Conservation (phyloP, 2,329 filamentous ascomycete species). For the Arthrobotrys sphaeroides region DNA sequence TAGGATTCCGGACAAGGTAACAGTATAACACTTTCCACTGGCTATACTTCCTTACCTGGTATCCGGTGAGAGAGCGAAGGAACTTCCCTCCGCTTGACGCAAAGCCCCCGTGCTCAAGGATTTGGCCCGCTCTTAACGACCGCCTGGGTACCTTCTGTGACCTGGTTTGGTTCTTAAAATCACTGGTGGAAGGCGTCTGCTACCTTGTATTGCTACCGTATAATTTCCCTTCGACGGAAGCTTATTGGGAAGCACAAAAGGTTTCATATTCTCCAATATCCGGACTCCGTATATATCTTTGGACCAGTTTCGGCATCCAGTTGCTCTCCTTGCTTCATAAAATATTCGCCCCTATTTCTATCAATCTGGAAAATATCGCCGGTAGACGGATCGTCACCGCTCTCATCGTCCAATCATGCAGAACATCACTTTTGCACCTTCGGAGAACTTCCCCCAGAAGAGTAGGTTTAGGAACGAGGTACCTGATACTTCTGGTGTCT, state of each 20-base stretch:
- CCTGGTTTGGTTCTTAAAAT: not conserved
- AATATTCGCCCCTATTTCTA: conserved; percentile 18
- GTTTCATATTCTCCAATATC: conserved; percentile 13
- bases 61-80: not conserved
- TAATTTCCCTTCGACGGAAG: conserved; percentile 3
- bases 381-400: not conserved
- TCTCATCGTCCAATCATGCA: conserved; percentile 54
- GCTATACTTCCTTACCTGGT: conserved; percentile 10
- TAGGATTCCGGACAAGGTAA: conserved; percentile 30
- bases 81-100: not conserved
- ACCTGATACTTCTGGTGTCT: conserved; percentile 53
- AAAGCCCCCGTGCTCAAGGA: conserved; percentile 15
- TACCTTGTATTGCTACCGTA: conserved; percentile 3
- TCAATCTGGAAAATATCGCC: conserved; percentile 39
- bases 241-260: conserved; percentile 18
- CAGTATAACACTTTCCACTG: conserved; percentile 4
- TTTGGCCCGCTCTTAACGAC: conserved; percentile 5
- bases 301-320: conserved; percentile 57
- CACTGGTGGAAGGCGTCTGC: not conserved
- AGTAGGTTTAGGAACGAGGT: conserved; percentile 26
- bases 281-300: conserved; percentile 9
- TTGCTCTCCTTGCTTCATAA: conserved; percentile 60
- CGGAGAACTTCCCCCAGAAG: conserved; percentile 44
- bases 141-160: not conserved
- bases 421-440: conserved; percentile 57